Conservation (phyloP, 257 asterid species). For the Petrea volubilis region DNA sequence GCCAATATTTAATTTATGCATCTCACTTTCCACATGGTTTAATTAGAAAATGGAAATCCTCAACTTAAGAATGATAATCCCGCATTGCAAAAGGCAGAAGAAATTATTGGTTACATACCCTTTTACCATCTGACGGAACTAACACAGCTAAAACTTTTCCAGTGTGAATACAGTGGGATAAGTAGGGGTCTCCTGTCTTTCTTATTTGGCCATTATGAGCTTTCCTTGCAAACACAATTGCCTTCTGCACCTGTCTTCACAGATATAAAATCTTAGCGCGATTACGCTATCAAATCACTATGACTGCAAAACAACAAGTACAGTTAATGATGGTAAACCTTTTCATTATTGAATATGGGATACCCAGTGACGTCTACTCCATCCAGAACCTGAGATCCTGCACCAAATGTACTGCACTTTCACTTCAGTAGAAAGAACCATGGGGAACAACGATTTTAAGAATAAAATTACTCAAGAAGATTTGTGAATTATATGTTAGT, state of each 20-base stretch:
- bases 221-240: constrained; percentile 85
- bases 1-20: background rate
- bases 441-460: background rate
- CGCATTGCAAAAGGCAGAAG: constrained; percentile 6
- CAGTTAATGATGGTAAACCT: constrained; percentile 73
- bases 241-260: constrained; percentile 99
- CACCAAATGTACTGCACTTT: constrained; percentile 26
- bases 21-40: constrained; percentile 13
- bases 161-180: constrained; percentile 94
- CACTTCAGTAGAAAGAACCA: constrained; percentile 20
- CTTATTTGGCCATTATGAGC: constrained; percentile 95
- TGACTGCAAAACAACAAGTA: constrained; percentile 26
- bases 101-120: constrained; percentile 44
- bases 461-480: background rate
- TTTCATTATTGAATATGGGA: constrained; percentile 73
- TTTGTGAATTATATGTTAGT: background rate
- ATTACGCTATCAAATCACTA: constrained; percentile 24
- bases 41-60: background rate
- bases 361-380: constrained; percentile 94
- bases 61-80: constrained; percentile 13
- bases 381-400: constrained; percentile 82
- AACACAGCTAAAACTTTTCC: constrained; percentile 78
- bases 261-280: constrained; percentile 49
- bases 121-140: constrained; percentile 82
- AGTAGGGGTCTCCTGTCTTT: constrained; percentile 95